Evolutionary conservation across 306 rosid species (phyloP), one percentile per base, ranked within the genome.

Genomic region (Abrus precatorius): DNA sequence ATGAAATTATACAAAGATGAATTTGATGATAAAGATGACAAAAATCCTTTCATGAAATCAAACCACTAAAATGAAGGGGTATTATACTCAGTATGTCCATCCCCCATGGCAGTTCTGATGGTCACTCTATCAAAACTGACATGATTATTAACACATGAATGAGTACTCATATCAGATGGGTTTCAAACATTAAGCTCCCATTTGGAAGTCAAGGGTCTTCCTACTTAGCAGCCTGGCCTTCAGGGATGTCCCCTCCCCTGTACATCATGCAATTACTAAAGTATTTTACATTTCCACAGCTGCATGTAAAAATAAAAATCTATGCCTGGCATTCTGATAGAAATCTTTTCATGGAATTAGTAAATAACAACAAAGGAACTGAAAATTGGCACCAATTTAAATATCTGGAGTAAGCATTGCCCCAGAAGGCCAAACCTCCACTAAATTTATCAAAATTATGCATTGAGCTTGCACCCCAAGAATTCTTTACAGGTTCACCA

Each of bases 231-330:
- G 12, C 27, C 48, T 13, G 70, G 27, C 62, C 55, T 3, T 5
- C 9, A 5, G 11, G 66, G 52, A 3, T 72, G 29, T 20, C 20
- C 20, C 20, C 3, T 55, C 53, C 44, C 66, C 53, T 9, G 38
- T 20, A 40, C 40, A 40, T 10, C 59, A 54, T 12, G 68, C 32
- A 57, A 50, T 29, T 10, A 56, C 41, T 56, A 56, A 40, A 56
- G 68, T 30, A 75, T 75, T 60, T 75, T 44, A 29, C 60, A 33
- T 75, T 75, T 60, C 48, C n/a, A 72, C 40, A 38, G 50, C 3
- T 9, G 49, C 6, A 27, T 11, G 3, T 36, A 6, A 76, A 29
- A 49, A 48, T n/a, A 63, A 50, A 52, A 41, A 66, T 34, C 32
- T 7, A 28, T 36, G 67, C 12, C 30, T 53, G 7, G 74, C 43